Evolutionary conservation across 805 yeast genomes (phyloP).

Genomic region (Wickerhamiella allomyrinae): DNA sequence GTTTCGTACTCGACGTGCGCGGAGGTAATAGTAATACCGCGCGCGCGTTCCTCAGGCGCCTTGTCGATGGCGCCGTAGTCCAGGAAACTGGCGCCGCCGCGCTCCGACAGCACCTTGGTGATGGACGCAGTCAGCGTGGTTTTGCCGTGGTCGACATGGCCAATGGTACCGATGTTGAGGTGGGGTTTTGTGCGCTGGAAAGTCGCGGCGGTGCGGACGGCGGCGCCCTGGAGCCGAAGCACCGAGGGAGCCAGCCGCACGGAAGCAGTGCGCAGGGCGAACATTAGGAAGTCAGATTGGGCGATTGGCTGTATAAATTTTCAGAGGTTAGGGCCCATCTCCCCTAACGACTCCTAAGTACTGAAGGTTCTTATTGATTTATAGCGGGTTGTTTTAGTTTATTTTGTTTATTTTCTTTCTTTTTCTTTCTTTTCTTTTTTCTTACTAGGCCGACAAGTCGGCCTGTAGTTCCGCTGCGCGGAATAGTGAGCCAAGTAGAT

Average conservation of each 20-base stretch:
- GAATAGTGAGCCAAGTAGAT: too few species aligned
- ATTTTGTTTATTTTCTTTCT: too few species aligned
- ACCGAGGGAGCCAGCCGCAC: constrained; percentile 1
- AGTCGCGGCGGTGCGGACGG: constrained; percentile 39
- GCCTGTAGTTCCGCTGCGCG: too few species aligned
- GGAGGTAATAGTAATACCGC: constrained; percentile 97
- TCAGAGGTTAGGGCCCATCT: background rate
- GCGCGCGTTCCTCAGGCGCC: constrained; percentile 98
- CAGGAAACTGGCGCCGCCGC: constrained; percentile 86
- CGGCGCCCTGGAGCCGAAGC: constrained; percentile 4
- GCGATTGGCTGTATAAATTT: constrained; percentile 1
- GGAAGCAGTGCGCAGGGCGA: background rate
- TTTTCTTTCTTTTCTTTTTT: too few species aligned
- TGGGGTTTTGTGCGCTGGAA: constrained; percentile 95
- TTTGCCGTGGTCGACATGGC: constrained; percentile 98
- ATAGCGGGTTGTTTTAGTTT: too few species aligned
- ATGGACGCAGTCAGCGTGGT: constrained; percentile 97
- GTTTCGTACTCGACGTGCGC: constrained; percentile 98
- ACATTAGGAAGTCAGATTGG: background rate
- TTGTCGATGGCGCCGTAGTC: constrained; percentile 89
- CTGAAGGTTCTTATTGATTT: too few species aligned
- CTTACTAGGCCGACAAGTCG: too few species aligned
- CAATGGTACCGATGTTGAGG: constrained; percentile 93
- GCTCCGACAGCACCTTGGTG: constrained; percentile 78
- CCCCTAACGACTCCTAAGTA: too few species aligned